phyloP scores from a whole-genome alignment of 306 rosid genomes.

The Lathyrus sativus region DNA sequence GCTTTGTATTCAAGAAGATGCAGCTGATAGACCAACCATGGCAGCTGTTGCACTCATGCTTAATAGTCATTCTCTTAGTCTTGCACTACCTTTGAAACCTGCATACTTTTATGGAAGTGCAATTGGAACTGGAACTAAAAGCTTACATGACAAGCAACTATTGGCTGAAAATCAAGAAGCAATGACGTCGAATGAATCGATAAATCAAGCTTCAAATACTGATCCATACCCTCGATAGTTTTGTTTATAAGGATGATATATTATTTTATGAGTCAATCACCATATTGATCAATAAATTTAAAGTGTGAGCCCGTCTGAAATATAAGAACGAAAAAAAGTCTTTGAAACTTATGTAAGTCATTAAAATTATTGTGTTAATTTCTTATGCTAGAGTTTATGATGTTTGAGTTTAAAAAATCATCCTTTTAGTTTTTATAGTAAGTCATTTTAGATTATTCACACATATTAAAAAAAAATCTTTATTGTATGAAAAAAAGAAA shows the following conservation, averaged over 20 bases:
- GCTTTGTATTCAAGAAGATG: constrained; percentile 53
- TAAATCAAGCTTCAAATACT: constrained; percentile 35
- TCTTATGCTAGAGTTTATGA: no score
- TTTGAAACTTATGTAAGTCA: not conserved
- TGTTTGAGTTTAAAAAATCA: no score
- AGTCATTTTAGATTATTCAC: no score
- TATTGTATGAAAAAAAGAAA: no score
- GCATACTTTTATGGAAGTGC: constrained; percentile 40
- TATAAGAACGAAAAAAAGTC: no score
- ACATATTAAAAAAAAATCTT: no score
- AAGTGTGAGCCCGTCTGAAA: no score
- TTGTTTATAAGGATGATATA: not conserved
- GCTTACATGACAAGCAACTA: not conserved
- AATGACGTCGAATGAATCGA: constrained; percentile 24
- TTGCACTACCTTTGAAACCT: constrained; percentile 40
- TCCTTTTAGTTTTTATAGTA: no score
- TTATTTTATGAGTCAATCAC: not conserved
- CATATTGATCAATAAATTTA: not conserved
- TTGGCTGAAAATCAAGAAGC: not conserved
- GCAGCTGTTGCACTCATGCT: constrained; percentile 40
- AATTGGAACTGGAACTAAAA: not conserved
- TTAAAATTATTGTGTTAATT: not conserved
- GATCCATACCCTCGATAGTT: constrained; percentile 46
- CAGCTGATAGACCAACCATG: constrained; percentile 54
- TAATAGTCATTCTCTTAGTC: constrained; percentile 36